Evolutionary conservation across 2,329 filamentous ascomycete genomes (phyloP).

Genomic region (Epichloe typhina): DNA sequence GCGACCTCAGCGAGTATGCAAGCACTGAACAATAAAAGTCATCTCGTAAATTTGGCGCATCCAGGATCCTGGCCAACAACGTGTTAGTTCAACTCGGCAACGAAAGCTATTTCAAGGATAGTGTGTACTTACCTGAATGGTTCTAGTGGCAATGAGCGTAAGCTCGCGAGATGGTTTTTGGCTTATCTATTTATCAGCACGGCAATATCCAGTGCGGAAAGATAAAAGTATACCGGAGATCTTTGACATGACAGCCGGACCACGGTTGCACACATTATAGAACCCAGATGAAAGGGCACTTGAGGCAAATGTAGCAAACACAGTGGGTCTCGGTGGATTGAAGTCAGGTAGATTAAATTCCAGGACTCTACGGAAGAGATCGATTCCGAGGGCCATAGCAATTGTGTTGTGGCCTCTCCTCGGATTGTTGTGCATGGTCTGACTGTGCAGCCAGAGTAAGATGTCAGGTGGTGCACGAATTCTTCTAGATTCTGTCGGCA

Average conservation of each 20-base stretch:
- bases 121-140: constrained; percentile 56
- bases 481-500: neutral
- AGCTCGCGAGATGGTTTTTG: constrained; percentile 5
- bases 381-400: constrained; percentile 68
- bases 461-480: neutral
- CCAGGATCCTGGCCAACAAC: constrained; percentile 49
- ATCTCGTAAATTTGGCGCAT: constrained; percentile 78
- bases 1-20: constrained; percentile 64
- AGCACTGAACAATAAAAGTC: constrained; percentile 92
- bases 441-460: neutral
- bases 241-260: neutral
- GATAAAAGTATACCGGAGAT: neutral
- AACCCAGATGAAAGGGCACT: neutral
- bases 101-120: neutral
- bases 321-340: neutral
- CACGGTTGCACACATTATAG: neutral
- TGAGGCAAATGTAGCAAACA: constrained; percentile 12
- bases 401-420: constrained; percentile 57
- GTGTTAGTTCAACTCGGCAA: neutral
- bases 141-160: constrained; percentile 46
- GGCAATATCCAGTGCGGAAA: neutral
- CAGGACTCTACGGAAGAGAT: constrained; percentile 54
- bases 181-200: neutral
- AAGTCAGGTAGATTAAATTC: constrained; percentile 28
- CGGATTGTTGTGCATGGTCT: constrained; percentile 33